Conservation (phyloP, 2,329 filamentous ascomycete species). For the Stagonosporopsis tanaceti region DNA sequence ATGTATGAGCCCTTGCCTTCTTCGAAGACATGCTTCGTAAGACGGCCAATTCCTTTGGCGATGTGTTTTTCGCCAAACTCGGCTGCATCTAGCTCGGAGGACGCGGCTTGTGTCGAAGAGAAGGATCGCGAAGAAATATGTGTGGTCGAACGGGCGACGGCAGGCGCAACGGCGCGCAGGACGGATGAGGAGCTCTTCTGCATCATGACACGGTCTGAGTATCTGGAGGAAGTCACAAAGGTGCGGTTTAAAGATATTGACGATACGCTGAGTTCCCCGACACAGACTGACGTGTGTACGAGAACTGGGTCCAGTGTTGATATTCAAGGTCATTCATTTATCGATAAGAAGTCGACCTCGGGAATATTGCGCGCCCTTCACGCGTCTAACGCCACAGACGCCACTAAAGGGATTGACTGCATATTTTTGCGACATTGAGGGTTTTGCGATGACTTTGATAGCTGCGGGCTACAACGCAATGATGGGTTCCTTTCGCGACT, state of each 20-base stretch:
- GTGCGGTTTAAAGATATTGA: background rate
- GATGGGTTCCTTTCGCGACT: background rate
- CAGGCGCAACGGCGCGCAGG: conserved; percentile 25
- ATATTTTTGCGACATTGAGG: background rate
- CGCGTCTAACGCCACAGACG: conserved; percentile 21
- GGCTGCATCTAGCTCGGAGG: conserved; percentile 31
- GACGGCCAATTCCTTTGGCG: conserved; percentile 41
- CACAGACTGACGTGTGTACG: background rate
- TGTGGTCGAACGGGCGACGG: conserved; percentile 11
- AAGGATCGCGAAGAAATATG: conserved; percentile 25
- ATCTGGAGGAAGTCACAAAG: background rate
- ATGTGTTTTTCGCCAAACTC: conserved; percentile 41
- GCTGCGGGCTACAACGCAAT: background rate
- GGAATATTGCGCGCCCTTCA: conserved; percentile 10
- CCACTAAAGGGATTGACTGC: background rate
- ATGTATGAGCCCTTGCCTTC: conserved; percentile 41
- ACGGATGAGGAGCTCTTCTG: conserved; percentile 19
- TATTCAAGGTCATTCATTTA: background rate
- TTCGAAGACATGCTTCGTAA: conserved; percentile 43
- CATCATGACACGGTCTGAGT: conserved; percentile 13
- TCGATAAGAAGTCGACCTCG: conserved; percentile 19
- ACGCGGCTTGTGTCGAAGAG: conserved; percentile 25
- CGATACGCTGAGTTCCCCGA: background rate
- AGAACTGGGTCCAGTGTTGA: conserved; percentile 1
- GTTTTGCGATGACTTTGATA: background rate